These are phyloP conservation scores for Crithidia sp. DNA, from an alignment of 208 protist species.

Conservation along the genomic window DNA sequence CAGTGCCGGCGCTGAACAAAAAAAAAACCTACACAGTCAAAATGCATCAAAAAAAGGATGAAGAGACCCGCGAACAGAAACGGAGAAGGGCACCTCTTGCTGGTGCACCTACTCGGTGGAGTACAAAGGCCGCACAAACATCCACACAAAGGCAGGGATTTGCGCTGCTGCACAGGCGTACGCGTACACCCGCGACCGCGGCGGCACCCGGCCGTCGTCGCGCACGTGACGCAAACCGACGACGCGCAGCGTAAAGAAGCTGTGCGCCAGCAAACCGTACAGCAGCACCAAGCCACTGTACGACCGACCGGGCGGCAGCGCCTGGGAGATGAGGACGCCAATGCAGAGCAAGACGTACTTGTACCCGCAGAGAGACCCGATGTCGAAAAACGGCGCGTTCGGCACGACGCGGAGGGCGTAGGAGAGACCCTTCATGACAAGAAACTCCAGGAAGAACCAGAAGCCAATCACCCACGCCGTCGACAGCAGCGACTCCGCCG, in stretches of 20 bases:
- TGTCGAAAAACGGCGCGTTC: slow-evolving; percentile 44
- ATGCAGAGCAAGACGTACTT: slow-evolving; percentile 80
- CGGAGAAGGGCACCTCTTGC: neutral
- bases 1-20: too few species aligned
- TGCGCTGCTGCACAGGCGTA: slow-evolving; percentile 52
- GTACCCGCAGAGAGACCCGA: slow-evolving; percentile 72
- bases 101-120: neutral
- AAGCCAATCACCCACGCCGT: slow-evolving; percentile 58
- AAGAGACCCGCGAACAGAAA: neutral
- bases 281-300: slow-evolving; percentile 36
- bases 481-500: slow-evolving; percentile 58
- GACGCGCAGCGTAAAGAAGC: slow-evolving; percentile 50
- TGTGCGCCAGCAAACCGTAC: slow-evolving; percentile 55
- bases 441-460: slow-evolving; percentile 59
- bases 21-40: too few species aligned
- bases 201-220: slow-evolving; percentile 47
- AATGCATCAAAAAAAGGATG: too few species aligned
- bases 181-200: slow-evolving; percentile 54
- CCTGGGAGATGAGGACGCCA: slow-evolving; percentile 45
- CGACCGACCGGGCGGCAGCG: slow-evolving; percentile 26
- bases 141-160: slow-evolving; percentile 56
- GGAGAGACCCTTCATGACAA: slow-evolving; percentile 45
- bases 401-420: slow-evolving; percentile 54
- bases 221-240: slow-evolving; percentile 39
- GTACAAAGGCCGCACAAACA: slow-evolving; percentile 52